A percentile compares a stretch with the other conserved stretches of the same genome.
Conservation (phyloP, 192 early-diverging fungal genomes). For the Geranomyces variabilis region DNA sequence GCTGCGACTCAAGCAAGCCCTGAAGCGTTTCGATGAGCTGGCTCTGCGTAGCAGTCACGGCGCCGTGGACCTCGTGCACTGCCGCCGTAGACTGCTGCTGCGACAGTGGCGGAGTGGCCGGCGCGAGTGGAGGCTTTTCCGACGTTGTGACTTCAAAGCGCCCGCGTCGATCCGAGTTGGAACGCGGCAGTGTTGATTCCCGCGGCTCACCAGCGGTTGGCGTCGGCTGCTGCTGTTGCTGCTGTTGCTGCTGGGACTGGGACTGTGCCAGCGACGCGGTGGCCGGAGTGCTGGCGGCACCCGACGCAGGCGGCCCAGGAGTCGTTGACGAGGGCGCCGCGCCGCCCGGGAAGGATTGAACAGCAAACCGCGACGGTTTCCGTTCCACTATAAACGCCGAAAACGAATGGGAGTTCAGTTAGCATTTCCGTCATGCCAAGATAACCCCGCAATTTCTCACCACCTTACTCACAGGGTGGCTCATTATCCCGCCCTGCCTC, state of each 20-base stretch:
- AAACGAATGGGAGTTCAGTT: no score
- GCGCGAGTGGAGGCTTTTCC: slow-evolving; percentile 1
- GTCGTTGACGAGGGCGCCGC: neutral
- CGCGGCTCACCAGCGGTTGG: neutral
- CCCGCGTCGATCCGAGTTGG: slow-evolving; percentile 22
- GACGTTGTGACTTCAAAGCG: slow-evolving; percentile 32
- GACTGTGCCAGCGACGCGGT: neutral
- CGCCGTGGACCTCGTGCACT: no score
- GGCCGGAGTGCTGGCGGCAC: neutral
- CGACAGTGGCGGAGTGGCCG: neutral
- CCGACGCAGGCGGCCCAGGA: neutral
- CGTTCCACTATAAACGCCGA: slow-evolving; percentile 28
- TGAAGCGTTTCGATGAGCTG: neutral
- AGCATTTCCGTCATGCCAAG: no score
- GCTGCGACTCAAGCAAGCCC: neutral
- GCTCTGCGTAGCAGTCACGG: no score
- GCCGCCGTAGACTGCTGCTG: neutral
- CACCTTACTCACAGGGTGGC: neutral
- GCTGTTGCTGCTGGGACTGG: neutral
- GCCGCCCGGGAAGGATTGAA: slow-evolving; percentile 21
- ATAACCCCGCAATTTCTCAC: neutral
- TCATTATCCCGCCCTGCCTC: neutral
- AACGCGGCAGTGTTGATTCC: slow-evolving; percentile 2
- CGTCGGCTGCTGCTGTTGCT: neutral
- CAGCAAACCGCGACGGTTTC: slow-evolving; percentile 40